Base-by-base conservation (phyloP, 163 green algal genomes). In the Scenedesmus sp. region DNA sequence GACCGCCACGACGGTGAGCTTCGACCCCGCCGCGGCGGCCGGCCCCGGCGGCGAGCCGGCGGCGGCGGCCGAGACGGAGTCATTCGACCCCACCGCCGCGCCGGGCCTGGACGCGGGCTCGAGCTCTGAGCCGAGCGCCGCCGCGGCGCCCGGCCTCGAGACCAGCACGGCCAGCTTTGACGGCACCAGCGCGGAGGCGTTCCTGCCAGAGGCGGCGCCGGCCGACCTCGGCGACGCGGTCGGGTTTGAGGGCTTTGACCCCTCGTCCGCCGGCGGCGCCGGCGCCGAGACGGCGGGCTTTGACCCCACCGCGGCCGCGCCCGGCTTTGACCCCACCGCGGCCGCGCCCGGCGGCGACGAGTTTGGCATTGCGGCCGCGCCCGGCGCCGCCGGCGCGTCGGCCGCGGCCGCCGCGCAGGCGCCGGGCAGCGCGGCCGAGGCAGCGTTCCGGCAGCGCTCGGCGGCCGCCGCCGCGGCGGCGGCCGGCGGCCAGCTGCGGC, bases 251-350 rank as follows among this genome's bases (percentile, higher is more conserved):
- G n/a, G n/a, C n/a, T 63, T 63, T 63, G 54, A 63, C 54, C 56
- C 56, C n/a, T 14, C 56, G 36, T 26, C 53, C 14, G 50, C 50
- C 56, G n/a, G 56, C 56, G 39, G 56, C 28, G 14, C 18, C 26
- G 56, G 28, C 39, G 56, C 56, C 11, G 26, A 24, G 28, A 64
- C 56, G 10, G 24, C 7, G 28, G 28, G 56, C 28, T 64, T 44
- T 64, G 28, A 64, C 3, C 56, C 56, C 3, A 44, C 26, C 24
- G 56, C 28, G 22, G 56, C 28, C 11, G 26, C 56, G 24, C 15
- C 56, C 11, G 67, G 67, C 22, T 76, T 76, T 57, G 67, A 76
- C 33, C 67, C 67, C 15, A 65, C 48, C 34, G 67, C 67, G 22
- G 24, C 28, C 22, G 26, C 69, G 28, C 17, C 51, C 9, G 67